These are phyloP conservation scores for Colletotrichum cordylinicola DNA, from an alignment of 2,329 filamentous ascomycete genomes.

Conservation along the genomic window DNA sequence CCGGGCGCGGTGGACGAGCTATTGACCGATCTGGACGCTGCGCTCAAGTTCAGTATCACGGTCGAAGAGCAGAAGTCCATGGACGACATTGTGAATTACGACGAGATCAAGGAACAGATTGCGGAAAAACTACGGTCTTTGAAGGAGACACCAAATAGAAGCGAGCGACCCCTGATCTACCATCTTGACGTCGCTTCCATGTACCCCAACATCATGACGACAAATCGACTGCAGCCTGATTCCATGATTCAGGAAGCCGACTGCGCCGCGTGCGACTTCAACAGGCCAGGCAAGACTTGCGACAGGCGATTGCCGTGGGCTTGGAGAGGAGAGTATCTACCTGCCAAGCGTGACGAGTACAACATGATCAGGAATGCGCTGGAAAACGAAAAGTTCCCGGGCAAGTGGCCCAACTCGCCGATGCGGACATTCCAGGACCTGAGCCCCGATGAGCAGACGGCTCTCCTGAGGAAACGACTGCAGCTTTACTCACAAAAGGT, in stretches of 20 bases:
- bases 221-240: slow-evolving; percentile 94
- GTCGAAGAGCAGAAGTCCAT: slow-evolving; percentile 85
- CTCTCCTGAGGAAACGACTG: slow-evolving; percentile 81
- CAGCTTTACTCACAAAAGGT: slow-evolving; percentile 97
- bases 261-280: slow-evolving; percentile 98
- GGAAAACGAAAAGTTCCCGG: slow-evolving; percentile 91
- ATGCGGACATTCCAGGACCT: slow-evolving; percentile 81
- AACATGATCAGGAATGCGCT: slow-evolving; percentile 96
- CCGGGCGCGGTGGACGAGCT: slow-evolving; percentile 89
- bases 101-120: slow-evolving; percentile 86
- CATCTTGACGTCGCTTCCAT: slow-evolving; percentile 98
- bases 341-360: slow-evolving; percentile 96
- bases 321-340: slow-evolving; percentile 97
- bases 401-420: slow-evolving; percentile 74
- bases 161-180: slow-evolving; percentile 90
- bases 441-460: slow-evolving; percentile 80
- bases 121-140: slow-evolving; percentile 71
- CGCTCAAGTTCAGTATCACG: slow-evolving; percentile 84
- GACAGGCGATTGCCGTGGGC: slow-evolving; percentile 95
- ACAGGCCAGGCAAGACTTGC: slow-evolving; percentile 94
- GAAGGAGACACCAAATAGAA: slow-evolving; percentile 82
- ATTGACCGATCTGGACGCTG: slow-evolving; percentile 83
- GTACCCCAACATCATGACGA: slow-evolving; percentile 99
- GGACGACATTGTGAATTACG: slow-evolving; percentile 81
- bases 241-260: slow-evolving; percentile 99